Evolutionary conservation across 176 grass and related monocot species (phyloP).

Genomic region (Thinopyrum elongatum): DNA sequence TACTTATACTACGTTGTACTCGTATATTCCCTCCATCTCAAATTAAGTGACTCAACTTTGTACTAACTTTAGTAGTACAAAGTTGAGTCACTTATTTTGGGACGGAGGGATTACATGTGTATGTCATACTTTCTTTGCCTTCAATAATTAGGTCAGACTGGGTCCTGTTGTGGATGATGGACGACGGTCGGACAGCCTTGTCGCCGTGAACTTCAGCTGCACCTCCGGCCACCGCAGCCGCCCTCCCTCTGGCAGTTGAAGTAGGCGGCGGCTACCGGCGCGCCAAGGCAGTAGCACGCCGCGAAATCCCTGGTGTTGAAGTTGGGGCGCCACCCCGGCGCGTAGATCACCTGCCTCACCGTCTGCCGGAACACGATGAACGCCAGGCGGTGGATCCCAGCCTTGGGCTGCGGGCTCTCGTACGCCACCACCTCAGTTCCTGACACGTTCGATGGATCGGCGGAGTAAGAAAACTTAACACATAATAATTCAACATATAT

Average conservation of each 20-base stretch:
- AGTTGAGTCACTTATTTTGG: too few relatives aligned
- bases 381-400: slow-evolving; percentile 61
- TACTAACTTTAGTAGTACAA: too few relatives aligned
- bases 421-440: slow-evolving; percentile 47
- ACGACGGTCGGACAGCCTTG: neutral
- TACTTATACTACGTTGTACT: neutral
- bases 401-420: slow-evolving; percentile 40
- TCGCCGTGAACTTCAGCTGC: slow-evolving; percentile 28
- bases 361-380: slow-evolving; percentile 59
- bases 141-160: neutral
- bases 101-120: too few relatives aligned
- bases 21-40: too few relatives aligned
- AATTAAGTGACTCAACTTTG: too few relatives aligned
- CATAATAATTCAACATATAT: neutral
- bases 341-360: slow-evolving; percentile 32
- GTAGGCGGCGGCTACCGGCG: slow-evolving; percentile 34
- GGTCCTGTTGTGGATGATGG: neutral
- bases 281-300: slow-evolving; percentile 47
- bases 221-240: neutral
- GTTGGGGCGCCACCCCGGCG: slow-evolving; percentile 25
- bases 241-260: neutral
- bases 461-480: neutral
- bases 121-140: neutral
- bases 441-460: neutral
- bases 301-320: slow-evolving; percentile 64